A percentile compares a stretch with the other conserved stretches of the same genome.
phyloP scores from a whole-genome alignment of 352 stramenopile species.

The Blastocystis sp. region DNA sequence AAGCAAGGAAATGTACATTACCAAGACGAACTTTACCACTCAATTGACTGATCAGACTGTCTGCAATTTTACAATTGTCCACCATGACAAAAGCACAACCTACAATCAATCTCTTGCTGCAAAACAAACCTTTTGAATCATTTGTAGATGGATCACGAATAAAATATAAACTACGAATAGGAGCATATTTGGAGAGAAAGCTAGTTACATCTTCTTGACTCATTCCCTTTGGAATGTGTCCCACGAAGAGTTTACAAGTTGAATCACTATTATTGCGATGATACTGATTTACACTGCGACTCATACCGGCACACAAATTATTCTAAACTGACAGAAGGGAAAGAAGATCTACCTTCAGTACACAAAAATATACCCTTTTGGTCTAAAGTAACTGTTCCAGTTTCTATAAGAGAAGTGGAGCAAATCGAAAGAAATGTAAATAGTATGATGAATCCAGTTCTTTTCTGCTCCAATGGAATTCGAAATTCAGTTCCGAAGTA shows the following conservation, averaged over 20 bases:
- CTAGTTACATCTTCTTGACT: background rate
- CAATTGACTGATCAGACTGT: background rate
- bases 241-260: conserved; percentile 6
- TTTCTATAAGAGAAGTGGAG: background rate
- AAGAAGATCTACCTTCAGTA: background rate
- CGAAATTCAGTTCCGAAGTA: conserved; percentile 43
- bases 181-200: conserved; percentile 29
- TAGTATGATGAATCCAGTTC: too few relatives aligned
- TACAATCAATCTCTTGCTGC: background rate
- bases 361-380: background rate
- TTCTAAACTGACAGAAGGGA: too few relatives aligned
- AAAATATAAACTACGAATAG: background rate
- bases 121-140: background rate
- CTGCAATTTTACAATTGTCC: background rate
- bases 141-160: background rate
- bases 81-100: conserved; percentile 34
- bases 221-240: conserved; percentile 1
- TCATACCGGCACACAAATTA: too few relatives aligned
- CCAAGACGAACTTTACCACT: background rate
- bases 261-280: too few relatives aligned
- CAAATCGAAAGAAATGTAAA: too few relatives aligned
- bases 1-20: background rate
- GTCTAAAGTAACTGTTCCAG: background rate
- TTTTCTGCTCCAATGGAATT: too few relatives aligned
- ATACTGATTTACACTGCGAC: too few relatives aligned